Conservation (phyloP, 1,284 basidiomycete species). For the Malassezia arunalokei region DNA sequence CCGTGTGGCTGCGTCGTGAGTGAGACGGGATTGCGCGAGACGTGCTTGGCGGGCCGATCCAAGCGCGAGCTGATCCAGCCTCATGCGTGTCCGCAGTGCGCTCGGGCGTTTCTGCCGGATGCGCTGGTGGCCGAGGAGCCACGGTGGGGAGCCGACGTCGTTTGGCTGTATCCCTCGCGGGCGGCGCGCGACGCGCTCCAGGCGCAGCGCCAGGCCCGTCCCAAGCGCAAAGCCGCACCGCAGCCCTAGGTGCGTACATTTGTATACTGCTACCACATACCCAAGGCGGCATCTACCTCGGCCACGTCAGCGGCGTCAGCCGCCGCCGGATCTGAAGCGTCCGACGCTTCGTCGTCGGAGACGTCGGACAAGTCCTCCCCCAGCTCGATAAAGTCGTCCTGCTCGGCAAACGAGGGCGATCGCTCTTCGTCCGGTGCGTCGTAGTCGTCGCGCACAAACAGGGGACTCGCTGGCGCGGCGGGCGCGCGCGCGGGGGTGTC, state of each 20-base stretch:
- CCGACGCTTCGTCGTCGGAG: neutral
- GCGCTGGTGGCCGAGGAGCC: conserved; percentile 16
- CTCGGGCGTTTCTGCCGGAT: conserved; percentile 19
- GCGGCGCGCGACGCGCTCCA: conserved; percentile 21
- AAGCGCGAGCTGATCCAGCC: neutral
- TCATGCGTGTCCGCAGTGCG: conserved; percentile 27
- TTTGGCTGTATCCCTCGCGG: conserved; percentile 24
- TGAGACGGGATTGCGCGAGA: conserved; percentile 25
- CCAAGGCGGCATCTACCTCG: neutral
- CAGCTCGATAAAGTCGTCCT: conserved; percentile 38
- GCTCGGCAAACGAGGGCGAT: conserved; percentile 21
- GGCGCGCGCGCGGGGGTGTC: conserved; percentile 34
- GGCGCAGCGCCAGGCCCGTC: conserved; percentile 13
- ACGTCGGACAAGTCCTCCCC: conserved; percentile 1
- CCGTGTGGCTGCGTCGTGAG: conserved; percentile 36
- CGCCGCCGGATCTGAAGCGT: neutral
- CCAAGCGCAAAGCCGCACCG: conserved; percentile 3
- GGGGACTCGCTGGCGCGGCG: conserved; percentile 20
- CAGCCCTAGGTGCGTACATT: neutral
- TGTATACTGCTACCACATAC: neutral
- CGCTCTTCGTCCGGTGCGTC: conserved; percentile 2
- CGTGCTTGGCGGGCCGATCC: neutral
- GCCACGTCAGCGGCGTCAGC: neutral
- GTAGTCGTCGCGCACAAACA: conserved; percentile 12
- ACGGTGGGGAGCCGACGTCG: conserved; percentile 16